A percentile compares a stretch with the other conserved stretches of the same genome.
phyloP scores from a whole-genome alignment of 192 early-diverging fungal species.

The Podila minutissima region DNA sequence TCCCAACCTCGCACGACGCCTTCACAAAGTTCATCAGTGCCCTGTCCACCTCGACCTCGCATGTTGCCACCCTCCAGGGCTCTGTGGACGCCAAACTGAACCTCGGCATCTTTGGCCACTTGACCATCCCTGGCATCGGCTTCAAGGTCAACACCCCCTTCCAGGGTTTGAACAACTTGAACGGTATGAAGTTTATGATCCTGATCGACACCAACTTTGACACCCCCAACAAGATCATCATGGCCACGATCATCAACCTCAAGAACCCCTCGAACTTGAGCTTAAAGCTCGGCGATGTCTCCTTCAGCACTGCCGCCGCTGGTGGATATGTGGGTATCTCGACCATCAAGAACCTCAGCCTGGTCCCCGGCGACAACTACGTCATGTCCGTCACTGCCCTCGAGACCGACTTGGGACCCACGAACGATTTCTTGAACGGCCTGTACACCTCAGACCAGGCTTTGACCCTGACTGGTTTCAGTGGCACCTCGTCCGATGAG shows the following conservation, averaged over 20 bases:
- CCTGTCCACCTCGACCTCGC: conserved; percentile 11
- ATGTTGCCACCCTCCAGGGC: conserved; percentile 27
- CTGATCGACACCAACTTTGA: conserved; percentile 9
- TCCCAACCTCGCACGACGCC: conserved; percentile 18
- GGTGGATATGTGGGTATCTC: conserved; percentile 24
- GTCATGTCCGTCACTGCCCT: conserved; percentile 15
- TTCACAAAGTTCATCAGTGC: conserved; percentile 27
- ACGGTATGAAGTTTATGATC: conserved; percentile 21
- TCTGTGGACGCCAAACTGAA: conserved; percentile 41
- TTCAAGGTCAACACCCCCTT: conserved; percentile 25
- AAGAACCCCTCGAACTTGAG: conserved; percentile 29
- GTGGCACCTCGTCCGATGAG: conserved; percentile 1
- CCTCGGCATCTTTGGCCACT: conserved; percentile 34
- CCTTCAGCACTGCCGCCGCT: conserved; percentile 12
- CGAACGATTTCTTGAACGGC: conserved; percentile 3
- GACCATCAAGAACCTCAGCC: conserved; percentile 13
- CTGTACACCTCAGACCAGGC: background rate
- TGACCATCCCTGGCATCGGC: conserved; percentile 35
- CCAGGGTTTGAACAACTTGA: conserved; percentile 25
- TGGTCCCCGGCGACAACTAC: conserved; percentile 32
- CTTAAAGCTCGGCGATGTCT: conserved; percentile 21
- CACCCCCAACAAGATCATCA: conserved; percentile 1
- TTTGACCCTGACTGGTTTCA: conserved; percentile 16
- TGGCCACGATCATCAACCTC: conserved; percentile 28
- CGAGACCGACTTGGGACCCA: conserved; percentile 3